Conservation (phyloP, 768 basidiomycete species). For the Suillus subluteus region DNA sequence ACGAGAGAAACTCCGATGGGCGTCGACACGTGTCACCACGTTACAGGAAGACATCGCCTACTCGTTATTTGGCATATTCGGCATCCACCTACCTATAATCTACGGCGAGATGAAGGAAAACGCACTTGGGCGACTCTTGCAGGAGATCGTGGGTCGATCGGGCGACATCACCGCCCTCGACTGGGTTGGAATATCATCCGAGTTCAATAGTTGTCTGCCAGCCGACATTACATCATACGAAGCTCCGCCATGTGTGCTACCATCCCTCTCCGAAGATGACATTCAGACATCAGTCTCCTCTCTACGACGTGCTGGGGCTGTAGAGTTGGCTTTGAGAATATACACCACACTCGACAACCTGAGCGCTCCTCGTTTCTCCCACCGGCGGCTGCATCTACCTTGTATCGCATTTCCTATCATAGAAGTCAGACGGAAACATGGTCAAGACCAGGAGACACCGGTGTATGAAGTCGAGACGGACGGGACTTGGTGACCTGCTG, state of each 20-base stretch:
- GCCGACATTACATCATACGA: not conserved
- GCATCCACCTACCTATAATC: not conserved
- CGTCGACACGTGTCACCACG: not conserved
- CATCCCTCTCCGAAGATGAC: not conserved
- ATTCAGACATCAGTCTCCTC: not conserved
- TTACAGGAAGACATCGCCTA: not conserved
- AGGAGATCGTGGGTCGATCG: slow-evolving; percentile 5
- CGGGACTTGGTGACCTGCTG: not conserved
- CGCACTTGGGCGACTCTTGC: slow-evolving; percentile 2
- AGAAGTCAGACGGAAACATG: not conserved
- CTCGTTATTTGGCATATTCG: not conserved
- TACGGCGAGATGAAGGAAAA: not conserved
- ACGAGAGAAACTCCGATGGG: not conserved
- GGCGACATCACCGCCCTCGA: slow-evolving; percentile 6
- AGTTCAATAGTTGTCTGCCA: not conserved
- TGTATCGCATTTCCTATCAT: not conserved
- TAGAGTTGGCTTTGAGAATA: not conserved
- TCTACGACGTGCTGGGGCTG: not conserved
- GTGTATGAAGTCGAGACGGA: not conserved
- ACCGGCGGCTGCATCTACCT: not conserved
- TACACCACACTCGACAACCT: not conserved
- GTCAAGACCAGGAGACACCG: not conserved
- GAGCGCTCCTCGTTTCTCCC: not conserved
- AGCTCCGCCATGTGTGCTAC: not conserved
- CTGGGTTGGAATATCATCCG: slow-evolving; percentile 5